Evolutionary conservation across 2,329 filamentous ascomycete species (phyloP).

Genomic region (Mariannaea sp.): DNA sequence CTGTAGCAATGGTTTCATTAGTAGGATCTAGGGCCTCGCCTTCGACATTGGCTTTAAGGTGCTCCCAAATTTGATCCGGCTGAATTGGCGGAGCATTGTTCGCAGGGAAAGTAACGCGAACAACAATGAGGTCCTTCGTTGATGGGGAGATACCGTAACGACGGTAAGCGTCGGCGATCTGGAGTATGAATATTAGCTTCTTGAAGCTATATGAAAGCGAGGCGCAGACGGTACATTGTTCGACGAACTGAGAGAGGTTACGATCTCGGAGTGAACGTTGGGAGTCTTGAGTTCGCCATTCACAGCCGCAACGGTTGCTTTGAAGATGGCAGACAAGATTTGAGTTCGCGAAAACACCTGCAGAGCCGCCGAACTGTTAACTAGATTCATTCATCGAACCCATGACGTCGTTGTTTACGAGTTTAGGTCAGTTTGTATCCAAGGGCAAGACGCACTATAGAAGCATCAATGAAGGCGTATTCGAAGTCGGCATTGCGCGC

Average conservation of each 20-base stretch:
- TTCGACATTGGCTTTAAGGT: constrained; percentile 65
- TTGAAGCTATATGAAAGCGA: not conserved
- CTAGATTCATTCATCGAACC: not conserved
- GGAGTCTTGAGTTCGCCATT: constrained; percentile 71
- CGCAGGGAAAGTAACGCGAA: constrained; percentile 72
- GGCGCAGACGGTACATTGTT: constrained; percentile 68
- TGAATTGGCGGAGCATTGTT: constrained; percentile 46
- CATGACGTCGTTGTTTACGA: too few species aligned
- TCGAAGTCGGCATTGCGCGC: constrained; percentile 83
- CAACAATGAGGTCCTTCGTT: constrained; percentile 74
- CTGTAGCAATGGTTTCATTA: constrained; percentile 63
- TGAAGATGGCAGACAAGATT: constrained; percentile 75
- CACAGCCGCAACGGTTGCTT: constrained; percentile 70
- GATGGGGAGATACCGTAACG: constrained; percentile 78
- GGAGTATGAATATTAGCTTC: constrained; percentile 15
- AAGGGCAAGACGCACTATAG: constrained; percentile 61
- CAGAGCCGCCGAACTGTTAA: constrained; percentile 15
- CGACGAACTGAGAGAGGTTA: constrained; percentile 77
- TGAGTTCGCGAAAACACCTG: constrained; percentile 75
- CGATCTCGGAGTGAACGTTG: constrained; percentile 88
- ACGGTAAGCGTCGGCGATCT: constrained; percentile 93
- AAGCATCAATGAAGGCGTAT: constrained; percentile 91
- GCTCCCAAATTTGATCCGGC: constrained; percentile 57
- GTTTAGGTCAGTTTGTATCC: not conserved
- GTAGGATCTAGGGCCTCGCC: constrained; percentile 64